Evolutionary conservation across 2,329 filamentous ascomycete species (phyloP), one percentile per base, ranked within the genome.

Genomic region (Arthroderma sp.): DNA sequence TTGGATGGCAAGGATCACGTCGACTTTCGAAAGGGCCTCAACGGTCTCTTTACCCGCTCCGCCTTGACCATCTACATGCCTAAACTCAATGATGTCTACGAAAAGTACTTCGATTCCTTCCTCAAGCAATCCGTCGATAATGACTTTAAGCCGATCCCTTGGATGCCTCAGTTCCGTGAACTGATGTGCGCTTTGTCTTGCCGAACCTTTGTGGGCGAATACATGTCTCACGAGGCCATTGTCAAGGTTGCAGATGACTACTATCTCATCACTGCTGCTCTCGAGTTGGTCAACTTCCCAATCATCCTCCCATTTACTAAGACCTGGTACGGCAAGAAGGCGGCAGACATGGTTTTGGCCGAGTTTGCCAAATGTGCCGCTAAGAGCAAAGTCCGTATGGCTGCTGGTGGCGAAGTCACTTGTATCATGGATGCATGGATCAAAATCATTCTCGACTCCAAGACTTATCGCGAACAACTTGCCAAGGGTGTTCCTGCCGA

Each of bases 371-470:
- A 86, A 67, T 95, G 89, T 60, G 84, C 89, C 39, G 85, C 86
- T 50, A 94, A 95, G 74, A 83, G 84, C 68, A 94, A 91, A 72
- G 82, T 86, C 50, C 82, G 85, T 55, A 93, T 96, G 84, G 80
- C 81, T 56, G 82, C 86, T 44, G 89, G 88, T 57, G 88, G 86
- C 52, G 79, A 89, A 47, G 70, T 89, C 46, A 82, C 80, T 52
- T 96, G 89, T 65, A 95, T 95, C 66, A 86, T 96, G 78, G 91
- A 98, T 62, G 84, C 79, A 48, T 98, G 91, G 91, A 71, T 96
- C 57, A 79, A 84, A 69, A 73, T 80, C 53, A 94, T 95, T 78
- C 73, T 93, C 54, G 80, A 91, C 47, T 94, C 86, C 4, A 79
- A 86, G 61, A 75, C 71, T 50, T 95, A 89, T 75, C 80, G 81